A percentile compares a stretch with the other conserved stretches of the same genome.
Conservation (phyloP, 106 monocot genomes). For the Narthecium ossifragum region DNA sequence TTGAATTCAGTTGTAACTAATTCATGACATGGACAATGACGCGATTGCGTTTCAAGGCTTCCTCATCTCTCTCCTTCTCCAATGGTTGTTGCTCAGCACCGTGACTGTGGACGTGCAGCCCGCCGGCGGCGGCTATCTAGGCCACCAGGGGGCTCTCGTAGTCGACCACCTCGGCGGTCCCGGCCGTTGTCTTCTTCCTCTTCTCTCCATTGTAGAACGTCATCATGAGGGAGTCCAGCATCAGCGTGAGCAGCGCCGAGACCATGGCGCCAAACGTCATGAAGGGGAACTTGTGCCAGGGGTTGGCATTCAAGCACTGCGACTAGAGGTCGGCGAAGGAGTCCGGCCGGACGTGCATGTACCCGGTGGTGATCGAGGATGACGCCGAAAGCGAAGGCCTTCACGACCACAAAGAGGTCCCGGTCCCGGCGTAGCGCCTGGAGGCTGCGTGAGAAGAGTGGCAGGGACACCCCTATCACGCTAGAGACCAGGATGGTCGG, state of each 20-base stretch:
- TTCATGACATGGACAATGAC: constrained; percentile 55
- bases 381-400: constrained; percentile 8
- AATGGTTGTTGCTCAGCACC: too few species aligned
- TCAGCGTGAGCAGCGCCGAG: constrained; percentile 12
- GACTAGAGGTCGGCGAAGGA: constrained; percentile 8
- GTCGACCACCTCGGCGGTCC: constrained; percentile 6
- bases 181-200: too few species aligned
- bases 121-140: constrained; percentile 2
- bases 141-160: constrained; percentile 11
- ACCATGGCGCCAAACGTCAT: constrained; percentile 15
- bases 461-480: constrained; percentile 24
- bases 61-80: constrained; percentile 10
- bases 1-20: too few species aligned
- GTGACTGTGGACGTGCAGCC: constrained; percentile 10
- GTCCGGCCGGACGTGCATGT: constrained; percentile 12
- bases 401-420: constrained; percentile 6
- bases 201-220: neutral
- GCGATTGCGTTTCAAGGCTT: constrained; percentile 30
- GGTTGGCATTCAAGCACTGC: constrained; percentile 3
- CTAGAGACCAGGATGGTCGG: constrained; percentile 16
- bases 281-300: constrained; percentile 20
- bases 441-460: constrained; percentile 14
- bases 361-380: constrained; percentile 14
- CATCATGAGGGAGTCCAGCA: neutral
- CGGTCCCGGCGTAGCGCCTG: constrained; percentile 10